Percentiles rank a stretch among this genome's conserved stretches.
phyloP scores from a whole-genome alignment of 495 filamentous ascomycete species.

The Aspergillus bertholletiae region DNA sequence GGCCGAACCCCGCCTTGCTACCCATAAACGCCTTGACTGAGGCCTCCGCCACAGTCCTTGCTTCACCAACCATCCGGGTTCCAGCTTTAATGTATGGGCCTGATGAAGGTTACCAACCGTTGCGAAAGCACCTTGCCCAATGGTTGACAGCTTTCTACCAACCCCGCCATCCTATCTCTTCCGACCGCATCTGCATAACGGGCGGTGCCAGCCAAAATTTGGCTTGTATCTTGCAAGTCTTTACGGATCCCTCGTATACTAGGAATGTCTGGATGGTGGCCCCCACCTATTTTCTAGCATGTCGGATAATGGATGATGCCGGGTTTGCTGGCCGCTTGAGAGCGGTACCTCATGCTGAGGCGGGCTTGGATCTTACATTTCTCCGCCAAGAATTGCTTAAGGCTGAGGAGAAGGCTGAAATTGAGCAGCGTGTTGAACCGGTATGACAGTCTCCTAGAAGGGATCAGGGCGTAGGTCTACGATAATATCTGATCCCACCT shows the following conservation, averaged over 20 bases:
- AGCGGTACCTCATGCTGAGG: slow-evolving; percentile 69
- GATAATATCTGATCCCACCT: neutral
- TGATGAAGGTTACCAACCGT: slow-evolving; percentile 66
- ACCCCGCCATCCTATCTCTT: slow-evolving; percentile 32
- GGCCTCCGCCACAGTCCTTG: slow-evolving; percentile 55
- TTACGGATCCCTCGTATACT: slow-evolving; percentile 74
- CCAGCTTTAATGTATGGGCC: slow-evolving; percentile 72
- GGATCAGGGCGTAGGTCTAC: neutral
- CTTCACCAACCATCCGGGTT: slow-evolving; percentile 50
- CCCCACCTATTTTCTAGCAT: slow-evolving; percentile 77
- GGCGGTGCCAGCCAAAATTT: slow-evolving; percentile 77
- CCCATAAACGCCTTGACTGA: slow-evolving; percentile 53
- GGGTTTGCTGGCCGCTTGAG: slow-evolving; percentile 60
- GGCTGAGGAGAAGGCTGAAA: slow-evolving; percentile 29
- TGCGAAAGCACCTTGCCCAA: slow-evolving; percentile 58
- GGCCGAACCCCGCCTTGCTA: slow-evolving; percentile 69
- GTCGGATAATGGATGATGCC: slow-evolving; percentile 73
- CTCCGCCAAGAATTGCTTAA: slow-evolving; percentile 48
- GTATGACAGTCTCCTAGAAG: slow-evolving; percentile 21
- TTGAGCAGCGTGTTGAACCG: slow-evolving; percentile 31
- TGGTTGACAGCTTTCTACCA: slow-evolving; percentile 69
- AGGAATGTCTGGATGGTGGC: slow-evolving; percentile 72
- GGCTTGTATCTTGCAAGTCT: slow-evolving; percentile 66
- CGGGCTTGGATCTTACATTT: slow-evolving; percentile 63
- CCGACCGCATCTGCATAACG: slow-evolving; percentile 71